A percentile compares a stretch with the other conserved stretches of the same genome.
Conservation (phyloP, 164 flowering plant species). For the Magnolia sinica region DNA sequence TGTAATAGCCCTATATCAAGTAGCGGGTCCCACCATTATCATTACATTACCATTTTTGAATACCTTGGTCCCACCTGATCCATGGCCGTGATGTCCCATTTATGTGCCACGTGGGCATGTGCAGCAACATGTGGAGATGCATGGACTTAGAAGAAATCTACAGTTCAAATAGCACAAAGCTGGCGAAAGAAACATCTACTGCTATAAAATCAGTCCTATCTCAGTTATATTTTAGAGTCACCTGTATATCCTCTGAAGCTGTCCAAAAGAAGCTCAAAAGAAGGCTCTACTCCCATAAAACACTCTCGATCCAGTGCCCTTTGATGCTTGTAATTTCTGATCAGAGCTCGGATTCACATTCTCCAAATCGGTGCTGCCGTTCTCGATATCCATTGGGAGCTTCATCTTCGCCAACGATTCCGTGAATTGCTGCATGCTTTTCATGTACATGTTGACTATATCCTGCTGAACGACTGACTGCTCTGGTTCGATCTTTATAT, state of each 20-base stretch:
- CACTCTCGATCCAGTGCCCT: constrained; percentile 59
- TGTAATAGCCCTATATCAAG: too few species aligned
- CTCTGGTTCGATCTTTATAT: constrained; percentile 58
- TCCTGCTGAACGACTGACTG: constrained; percentile 78
- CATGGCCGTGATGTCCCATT: too few species aligned
- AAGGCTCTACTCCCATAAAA: constrained; percentile 96
- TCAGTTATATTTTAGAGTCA: constrained; percentile 48
- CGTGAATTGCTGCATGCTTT: constrained; percentile 97
- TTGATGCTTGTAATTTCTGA: constrained; percentile 41
- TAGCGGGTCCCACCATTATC: too few species aligned
- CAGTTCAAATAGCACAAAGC: constrained; percentile 18
- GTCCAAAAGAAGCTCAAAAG: constrained; percentile 49
- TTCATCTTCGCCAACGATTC: constrained; percentile 97
- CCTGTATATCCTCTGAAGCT: constrained; percentile 31
- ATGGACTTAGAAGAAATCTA: too few species aligned
- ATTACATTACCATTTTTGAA: too few species aligned
- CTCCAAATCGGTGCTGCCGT: constrained; percentile 39
- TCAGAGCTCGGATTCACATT: constrained; percentile 46
- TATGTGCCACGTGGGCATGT: too few species aligned
- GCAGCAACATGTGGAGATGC: too few species aligned
- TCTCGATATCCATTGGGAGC: constrained; percentile 82
- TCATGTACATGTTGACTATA: constrained; percentile 92
- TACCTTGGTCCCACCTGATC: too few species aligned
- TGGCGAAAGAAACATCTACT: constrained; percentile 21
- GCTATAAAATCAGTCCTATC: constrained; percentile 21